phyloP scores from a whole-genome alignment of 441 rosid species.

The Pelargonium australe region DNA sequence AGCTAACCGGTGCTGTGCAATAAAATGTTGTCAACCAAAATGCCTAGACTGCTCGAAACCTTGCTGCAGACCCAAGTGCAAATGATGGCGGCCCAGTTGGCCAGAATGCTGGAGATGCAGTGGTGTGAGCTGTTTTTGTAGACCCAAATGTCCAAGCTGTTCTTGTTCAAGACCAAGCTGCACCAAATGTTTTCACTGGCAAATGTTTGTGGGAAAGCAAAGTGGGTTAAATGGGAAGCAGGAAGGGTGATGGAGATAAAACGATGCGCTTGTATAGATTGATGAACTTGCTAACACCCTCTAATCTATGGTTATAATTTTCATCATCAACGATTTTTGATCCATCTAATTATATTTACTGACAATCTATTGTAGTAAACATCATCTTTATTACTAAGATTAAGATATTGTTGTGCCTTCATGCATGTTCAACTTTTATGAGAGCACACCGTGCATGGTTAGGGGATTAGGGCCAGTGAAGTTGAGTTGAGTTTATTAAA shows the following conservation, averaged over 20 bases:
- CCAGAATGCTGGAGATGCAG: constrained; percentile 21
- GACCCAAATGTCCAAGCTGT: constrained; percentile 27
- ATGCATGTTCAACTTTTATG: too few relatives aligned
- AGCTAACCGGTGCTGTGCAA: constrained; percentile 42
- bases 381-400: too few relatives aligned
- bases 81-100: constrained; percentile 30
- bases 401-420: too few relatives aligned
- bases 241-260: constrained; percentile 22
- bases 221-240: constrained; percentile 28
- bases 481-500: too few relatives aligned
- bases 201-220: constrained; percentile 30
- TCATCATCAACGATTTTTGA: too few relatives aligned
- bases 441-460: too few relatives aligned
- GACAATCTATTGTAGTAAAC: too few relatives aligned
- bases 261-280: constrained; percentile 32
- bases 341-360: too few relatives aligned
- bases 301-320: constrained; percentile 7
- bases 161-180: constrained; percentile 39
- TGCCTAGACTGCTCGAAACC: constrained; percentile 37
- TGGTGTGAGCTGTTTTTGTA: constrained; percentile 28
- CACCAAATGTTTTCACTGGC: constrained; percentile 30
- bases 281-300: constrained; percentile 19
- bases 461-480: too few relatives aligned
- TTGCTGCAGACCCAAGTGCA: constrained; percentile 28
- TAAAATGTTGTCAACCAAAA: constrained; percentile 40